Percentiles rank a stretch among this genome's conserved stretches.
Evolutionary conservation across 805 yeast species (phyloP).

Genomic region (Yarrowia sp.): DNA sequence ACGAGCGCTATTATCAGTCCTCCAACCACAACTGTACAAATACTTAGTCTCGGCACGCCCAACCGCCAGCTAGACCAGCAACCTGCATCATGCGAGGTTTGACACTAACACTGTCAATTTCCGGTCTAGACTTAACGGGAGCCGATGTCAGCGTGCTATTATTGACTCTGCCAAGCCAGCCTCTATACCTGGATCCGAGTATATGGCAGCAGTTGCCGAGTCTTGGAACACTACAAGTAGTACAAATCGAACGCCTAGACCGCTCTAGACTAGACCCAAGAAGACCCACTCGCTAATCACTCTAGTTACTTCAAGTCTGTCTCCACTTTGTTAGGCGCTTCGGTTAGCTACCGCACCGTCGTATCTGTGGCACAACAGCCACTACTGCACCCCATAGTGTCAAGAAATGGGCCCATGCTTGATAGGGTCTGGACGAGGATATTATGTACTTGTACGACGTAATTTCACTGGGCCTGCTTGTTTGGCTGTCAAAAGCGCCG

Average conservation of each 20-base stretch:
- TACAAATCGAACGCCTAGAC: too few relatives aligned
- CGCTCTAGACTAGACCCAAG: too few relatives aligned
- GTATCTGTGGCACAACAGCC: background rate
- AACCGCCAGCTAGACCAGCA: background rate
- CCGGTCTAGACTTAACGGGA: background rate
- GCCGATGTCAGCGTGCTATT: background rate
- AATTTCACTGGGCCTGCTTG: background rate
- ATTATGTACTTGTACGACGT: background rate
- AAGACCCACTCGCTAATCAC: too few relatives aligned
- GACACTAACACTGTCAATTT: background rate
- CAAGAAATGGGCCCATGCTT: background rate
- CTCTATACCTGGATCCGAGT: background rate
- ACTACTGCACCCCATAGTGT: background rate
- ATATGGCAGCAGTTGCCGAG: too few relatives aligned
- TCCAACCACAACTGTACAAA: too few relatives aligned
- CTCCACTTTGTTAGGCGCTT: background rate
- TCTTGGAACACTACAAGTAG: too few relatives aligned
- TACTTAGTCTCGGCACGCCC: too few relatives aligned
- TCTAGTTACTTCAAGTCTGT: too few relatives aligned
- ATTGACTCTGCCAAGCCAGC: background rate
- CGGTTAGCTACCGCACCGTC: background rate
- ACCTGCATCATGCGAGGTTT: background rate
- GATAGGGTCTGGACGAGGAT: background rate
- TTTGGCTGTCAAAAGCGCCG: background rate
- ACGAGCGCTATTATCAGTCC: background rate